Conservation (phyloP, 2,329 filamentous ascomycete species). For the Arthrinium puccinioides region DNA sequence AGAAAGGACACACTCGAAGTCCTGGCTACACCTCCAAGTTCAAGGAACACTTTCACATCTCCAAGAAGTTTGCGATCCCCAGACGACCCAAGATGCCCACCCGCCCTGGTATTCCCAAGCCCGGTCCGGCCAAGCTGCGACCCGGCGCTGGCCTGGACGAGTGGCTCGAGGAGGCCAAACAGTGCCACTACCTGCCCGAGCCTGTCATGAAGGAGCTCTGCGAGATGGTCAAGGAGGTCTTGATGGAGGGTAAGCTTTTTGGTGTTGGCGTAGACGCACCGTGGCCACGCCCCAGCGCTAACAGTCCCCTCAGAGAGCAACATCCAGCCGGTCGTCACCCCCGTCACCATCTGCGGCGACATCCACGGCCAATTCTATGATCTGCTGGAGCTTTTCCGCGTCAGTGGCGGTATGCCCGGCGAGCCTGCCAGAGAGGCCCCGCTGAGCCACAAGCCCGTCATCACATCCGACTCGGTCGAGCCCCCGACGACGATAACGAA, state of each 20-base stretch:
- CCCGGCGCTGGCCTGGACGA: slow-evolving; percentile 84
- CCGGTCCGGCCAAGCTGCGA: slow-evolving; percentile 79
- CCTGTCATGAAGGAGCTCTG: slow-evolving; percentile 97
- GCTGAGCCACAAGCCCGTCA: slow-evolving; percentile 63
- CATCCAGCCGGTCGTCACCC: slow-evolving; percentile 94
- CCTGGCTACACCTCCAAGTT: too few relatives aligned
- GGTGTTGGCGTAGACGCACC: too few relatives aligned
- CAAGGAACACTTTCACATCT: too few relatives aligned
- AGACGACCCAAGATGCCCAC: slow-evolving; percentile 5
- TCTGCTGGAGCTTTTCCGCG: slow-evolving; percentile 89
- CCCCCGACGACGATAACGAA: slow-evolving; percentile 84
- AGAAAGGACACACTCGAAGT: too few relatives aligned
- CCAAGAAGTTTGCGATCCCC: too few relatives aligned
- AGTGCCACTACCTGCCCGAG: slow-evolving; percentile 95
- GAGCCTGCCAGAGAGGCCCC: slow-evolving; percentile 65
- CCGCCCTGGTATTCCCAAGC: slow-evolving; percentile 59
- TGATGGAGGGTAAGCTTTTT: slow-evolving; percentile 90
- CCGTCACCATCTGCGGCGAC: slow-evolving; percentile 94
- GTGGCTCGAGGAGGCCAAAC: slow-evolving; percentile 94
- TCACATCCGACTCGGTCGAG: slow-evolving; percentile 87
- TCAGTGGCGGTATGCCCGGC: slow-evolving; percentile 93
- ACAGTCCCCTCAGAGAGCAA: slow-evolving; percentile 79
- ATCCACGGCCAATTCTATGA: slow-evolving; percentile 99
- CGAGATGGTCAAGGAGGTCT: slow-evolving; percentile 96
- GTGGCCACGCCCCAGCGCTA: too few relatives aligned